Base-by-base conservation (phyloP, 441 rosid species). In the Codiaeum variegatum region DNA sequence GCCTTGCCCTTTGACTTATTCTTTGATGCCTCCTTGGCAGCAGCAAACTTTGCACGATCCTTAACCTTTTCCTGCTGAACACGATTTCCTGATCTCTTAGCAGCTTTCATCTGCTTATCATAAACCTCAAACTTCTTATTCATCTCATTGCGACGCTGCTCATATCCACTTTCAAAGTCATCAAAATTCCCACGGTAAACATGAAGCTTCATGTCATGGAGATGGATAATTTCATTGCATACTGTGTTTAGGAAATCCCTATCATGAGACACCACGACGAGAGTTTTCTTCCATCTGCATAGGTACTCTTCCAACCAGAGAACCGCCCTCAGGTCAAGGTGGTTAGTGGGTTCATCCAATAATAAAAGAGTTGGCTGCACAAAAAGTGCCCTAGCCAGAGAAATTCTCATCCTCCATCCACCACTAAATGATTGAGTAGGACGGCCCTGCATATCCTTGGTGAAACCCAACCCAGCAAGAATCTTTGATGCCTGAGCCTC, bases 351-450 rank as follows among this genome's bases (percentile, higher is more conserved):
- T 87, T 90, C 49, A 94, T 94, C 78, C 92, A 97, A 24, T 87
- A 95, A 67, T 69, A 78, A 34, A 78, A 85, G 76, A 78, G 87
- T 55, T 67, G 85, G 71, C 80, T 77, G 47, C 80, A 94, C 87
- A 78, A 94, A 92, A 62, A 94, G 92, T 58, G 98, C 98, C 82
- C 98, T 85, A 26, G 97, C 97, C 73, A 94, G 76, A 8, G 98
- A 92, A 75, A 94, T 94, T 74, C 97, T 83, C 97, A 94, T 94
- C 84, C 98, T 92, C 97, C 97, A 94, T 6, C 98, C 97, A 79
- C 88, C 76, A 75, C 68, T 34, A 78, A 85, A 75, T 3, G 93
- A 91, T 73, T 64, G 59, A 59, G 83, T 83, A 3, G 90, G 80
- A 62, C 93, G 89, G 55, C 66, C 87, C 73, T 90, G 97, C 97